phyloP scores from a whole-genome alignment of 108 stramenopile species.

The Aurantiochytrium sp. region DNA sequence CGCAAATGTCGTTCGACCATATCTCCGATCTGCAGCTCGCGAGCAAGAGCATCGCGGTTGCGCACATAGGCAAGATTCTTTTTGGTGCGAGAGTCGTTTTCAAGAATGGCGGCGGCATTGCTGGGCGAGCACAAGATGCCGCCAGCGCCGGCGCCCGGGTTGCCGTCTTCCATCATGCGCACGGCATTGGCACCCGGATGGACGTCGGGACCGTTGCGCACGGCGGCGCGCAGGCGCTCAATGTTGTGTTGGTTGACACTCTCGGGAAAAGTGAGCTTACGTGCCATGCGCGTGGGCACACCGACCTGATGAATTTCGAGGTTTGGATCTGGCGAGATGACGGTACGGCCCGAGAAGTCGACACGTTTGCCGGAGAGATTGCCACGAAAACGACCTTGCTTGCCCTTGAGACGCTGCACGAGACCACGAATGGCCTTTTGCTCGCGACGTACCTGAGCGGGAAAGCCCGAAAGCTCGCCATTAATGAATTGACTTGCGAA shows the following conservation, averaged over 20 bases:
- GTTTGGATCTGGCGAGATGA: constrained; percentile 96
- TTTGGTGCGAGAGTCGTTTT: constrained; percentile 42
- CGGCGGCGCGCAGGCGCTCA: constrained; percentile 69
- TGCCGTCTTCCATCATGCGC: neutral
- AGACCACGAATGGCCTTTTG: constrained; percentile 86
- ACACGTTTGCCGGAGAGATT: constrained; percentile 96
- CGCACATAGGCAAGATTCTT: neutral
- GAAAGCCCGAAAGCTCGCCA: constrained; percentile 85
- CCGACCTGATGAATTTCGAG: constrained; percentile 86
- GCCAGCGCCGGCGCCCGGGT: neutral
- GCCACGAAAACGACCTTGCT: constrained; percentile 91
- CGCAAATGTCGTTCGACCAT: constrained; percentile 96
- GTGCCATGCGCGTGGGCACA: constrained; percentile 86
- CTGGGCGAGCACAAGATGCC: neutral
- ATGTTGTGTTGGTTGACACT: constrained; percentile 86
- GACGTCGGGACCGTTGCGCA: constrained; percentile 79
- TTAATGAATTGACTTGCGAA: constrained; percentile 92
- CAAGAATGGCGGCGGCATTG: neutral
- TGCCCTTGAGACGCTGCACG: constrained; percentile 90
- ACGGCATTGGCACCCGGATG: constrained; percentile 94
- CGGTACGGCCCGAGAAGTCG: constrained; percentile 93
- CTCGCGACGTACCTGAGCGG: constrained; percentile 16
- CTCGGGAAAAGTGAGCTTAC: constrained; percentile 94
- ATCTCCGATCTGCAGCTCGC: constrained; percentile 76
- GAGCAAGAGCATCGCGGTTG: constrained; percentile 46